phyloP scores from a whole-genome alignment of 177 flowering plant species.

The Tripterygium wilfordii region DNA sequence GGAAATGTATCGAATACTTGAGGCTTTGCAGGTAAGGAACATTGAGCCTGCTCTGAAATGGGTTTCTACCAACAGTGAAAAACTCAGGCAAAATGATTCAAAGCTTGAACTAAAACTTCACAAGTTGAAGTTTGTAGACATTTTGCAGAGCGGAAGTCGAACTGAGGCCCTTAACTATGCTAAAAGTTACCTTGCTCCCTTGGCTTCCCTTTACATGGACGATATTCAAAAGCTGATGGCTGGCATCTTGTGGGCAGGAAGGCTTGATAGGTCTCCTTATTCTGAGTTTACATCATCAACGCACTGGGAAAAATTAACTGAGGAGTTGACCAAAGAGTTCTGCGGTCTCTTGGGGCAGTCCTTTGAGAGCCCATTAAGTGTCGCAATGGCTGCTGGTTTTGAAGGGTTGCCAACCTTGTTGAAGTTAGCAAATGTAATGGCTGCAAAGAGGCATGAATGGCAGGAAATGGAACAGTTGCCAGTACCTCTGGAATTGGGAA shows the following conservation, averaged over 20 bases:
- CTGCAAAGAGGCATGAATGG: conserved; percentile 71
- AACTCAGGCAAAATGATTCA: conserved; percentile 22
- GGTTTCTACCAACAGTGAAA: conserved; percentile 23
- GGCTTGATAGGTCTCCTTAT: conserved; percentile 61
- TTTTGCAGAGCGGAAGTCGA: conserved; percentile 40
- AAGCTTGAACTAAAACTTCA: conserved; percentile 62
- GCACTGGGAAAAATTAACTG: conserved; percentile 51
- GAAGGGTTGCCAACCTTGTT: conserved; percentile 68
- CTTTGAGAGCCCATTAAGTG: conserved; percentile 46
- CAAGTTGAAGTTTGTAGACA: conserved; percentile 55
- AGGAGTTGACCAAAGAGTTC: conserved; percentile 52
- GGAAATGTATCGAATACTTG: conserved; percentile 56
- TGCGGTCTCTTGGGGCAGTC: conserved; percentile 67
- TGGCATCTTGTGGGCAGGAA: conserved; percentile 50
- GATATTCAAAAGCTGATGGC: conserved; percentile 70
- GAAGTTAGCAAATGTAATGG: conserved; percentile 70
- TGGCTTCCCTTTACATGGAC: conserved; percentile 38
- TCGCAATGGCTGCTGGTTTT: conserved; percentile 59
- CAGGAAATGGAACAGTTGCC: conserved; percentile 69
- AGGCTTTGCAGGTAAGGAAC: conserved; percentile 36
- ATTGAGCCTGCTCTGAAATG: conserved; percentile 48
- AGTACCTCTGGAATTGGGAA: conserved; percentile 64
- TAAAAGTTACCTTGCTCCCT: conserved; percentile 41
- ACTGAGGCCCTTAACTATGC: conserved; percentile 64
- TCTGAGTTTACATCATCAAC: conserved; percentile 35